phyloP scores from a whole-genome alignment of 2,329 filamentous ascomycete species.

The Colletotrichum sp. region DNA sequence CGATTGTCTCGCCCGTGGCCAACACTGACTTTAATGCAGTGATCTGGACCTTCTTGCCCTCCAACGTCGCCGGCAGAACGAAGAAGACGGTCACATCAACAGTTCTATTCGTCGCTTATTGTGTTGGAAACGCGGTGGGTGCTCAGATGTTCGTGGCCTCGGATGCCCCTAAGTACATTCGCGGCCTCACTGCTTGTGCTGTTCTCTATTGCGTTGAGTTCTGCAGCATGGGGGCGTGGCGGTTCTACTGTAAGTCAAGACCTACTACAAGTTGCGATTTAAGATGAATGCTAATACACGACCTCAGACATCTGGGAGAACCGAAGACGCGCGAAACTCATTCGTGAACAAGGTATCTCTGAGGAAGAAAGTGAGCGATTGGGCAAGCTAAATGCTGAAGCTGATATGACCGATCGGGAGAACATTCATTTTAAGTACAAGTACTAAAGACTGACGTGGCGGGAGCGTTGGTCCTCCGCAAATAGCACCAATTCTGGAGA shows the following conservation, averaged over 20 bases:
- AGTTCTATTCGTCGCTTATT: conserved; percentile 26
- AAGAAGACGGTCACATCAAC: conserved; percentile 32
- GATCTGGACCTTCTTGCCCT: conserved; percentile 36
- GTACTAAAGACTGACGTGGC: neutral
- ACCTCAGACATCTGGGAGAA: neutral
- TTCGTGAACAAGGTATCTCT: neutral
- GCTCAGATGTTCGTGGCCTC: conserved; percentile 18
- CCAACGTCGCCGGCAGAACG: conserved; percentile 44
- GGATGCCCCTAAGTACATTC: conserved; percentile 23
- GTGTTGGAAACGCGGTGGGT: conserved; percentile 26
- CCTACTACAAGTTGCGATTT: neutral
- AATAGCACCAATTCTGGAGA: neutral
- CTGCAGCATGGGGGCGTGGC: conserved; percentile 26
- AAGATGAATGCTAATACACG: too few species aligned
- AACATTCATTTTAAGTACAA: conserved; percentile 29
- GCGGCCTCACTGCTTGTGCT: conserved; percentile 25
- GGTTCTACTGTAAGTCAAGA: conserved; percentile 27
- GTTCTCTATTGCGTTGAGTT: conserved; percentile 31
- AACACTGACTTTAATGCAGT: too few species aligned
- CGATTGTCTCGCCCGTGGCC: too few species aligned
- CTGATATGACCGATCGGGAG: conserved; percentile 28
- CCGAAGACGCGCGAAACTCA: neutral
- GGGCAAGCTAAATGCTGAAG: conserved; percentile 30
- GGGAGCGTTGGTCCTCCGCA: neutral
- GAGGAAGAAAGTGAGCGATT: conserved; percentile 27